Evolutionary conservation across 2,329 filamentous ascomycete genomes (phyloP).

Genomic region (Cucurbitaria berberidis): DNA sequence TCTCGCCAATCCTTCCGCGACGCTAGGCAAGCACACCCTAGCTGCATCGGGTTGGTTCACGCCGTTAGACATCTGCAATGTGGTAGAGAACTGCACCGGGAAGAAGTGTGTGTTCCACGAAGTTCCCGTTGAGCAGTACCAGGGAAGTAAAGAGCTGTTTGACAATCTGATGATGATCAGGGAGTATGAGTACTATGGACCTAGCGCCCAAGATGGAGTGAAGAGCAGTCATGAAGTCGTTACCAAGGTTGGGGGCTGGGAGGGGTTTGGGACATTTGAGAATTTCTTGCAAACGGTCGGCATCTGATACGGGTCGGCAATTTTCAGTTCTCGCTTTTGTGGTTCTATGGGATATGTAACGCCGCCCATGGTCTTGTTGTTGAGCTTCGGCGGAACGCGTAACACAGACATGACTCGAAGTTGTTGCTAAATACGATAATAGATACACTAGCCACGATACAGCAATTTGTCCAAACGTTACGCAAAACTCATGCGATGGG

Average conservation of each 20-base stretch:
- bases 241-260: not conserved
- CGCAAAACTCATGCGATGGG: no score
- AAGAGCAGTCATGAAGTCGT: constrained; percentile 10
- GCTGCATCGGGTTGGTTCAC: constrained; percentile 10
- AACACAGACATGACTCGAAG: no score
- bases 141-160: constrained; percentile 18
- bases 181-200: constrained; percentile 22
- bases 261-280: constrained; percentile 9
- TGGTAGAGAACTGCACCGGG: constrained; percentile 5
- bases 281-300: constrained; percentile 9
- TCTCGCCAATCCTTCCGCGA: constrained; percentile 10
- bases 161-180: constrained; percentile 22
- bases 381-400: no score
- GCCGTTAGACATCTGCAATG: constrained; percentile 12
- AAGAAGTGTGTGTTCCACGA: constrained; percentile 12
- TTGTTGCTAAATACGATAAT: not conserved
- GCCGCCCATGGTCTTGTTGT: no score
- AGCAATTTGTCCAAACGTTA: no score
- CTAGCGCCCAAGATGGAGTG: constrained; percentile 13
- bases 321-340: not conserved
- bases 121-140: constrained; percentile 8
- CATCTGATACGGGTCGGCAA: not conserved
- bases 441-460: not conserved
- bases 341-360: no score
- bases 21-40: constrained; percentile 12